These are phyloP conservation scores for Trichoderma sp. DNA, from an alignment of 2,329 filamentous ascomycete genomes.

Conservation along the genomic window DNA sequence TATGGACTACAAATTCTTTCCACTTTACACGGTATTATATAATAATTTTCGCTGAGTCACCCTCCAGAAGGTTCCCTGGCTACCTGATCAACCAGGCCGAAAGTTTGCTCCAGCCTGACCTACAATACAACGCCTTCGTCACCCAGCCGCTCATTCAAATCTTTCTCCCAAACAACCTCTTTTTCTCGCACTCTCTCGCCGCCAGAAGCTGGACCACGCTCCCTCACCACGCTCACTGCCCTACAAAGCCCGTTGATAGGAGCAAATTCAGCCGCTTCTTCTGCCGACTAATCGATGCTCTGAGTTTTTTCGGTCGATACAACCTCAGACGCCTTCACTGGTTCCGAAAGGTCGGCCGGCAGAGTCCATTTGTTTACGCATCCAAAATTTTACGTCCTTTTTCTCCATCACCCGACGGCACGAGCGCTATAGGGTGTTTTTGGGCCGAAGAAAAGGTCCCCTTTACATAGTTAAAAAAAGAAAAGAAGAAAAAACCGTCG, in stretches of 20 bases:
- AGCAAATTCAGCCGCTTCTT: constrained; percentile 33
- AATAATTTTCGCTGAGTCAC: constrained; percentile 1
- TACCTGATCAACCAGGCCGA: neutral
- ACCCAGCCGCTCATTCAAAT: constrained; percentile 21
- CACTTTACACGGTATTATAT: neutral
- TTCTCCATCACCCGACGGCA: neutral
- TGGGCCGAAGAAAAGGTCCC: neutral
- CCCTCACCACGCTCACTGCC: constrained; percentile 25
- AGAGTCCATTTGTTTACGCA: constrained; percentile 23
- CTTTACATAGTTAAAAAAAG: constrained; percentile 13
- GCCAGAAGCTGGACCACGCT: constrained; percentile 36
- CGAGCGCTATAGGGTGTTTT: neutral
- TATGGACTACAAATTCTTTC: neutral
- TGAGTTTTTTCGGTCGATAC: constrained; percentile 27
- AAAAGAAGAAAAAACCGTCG: neutral
- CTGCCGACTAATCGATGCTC: constrained; percentile 40
- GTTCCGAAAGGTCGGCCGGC: constrained; percentile 47
- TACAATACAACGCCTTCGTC: neutral
- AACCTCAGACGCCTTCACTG: constrained; percentile 62
- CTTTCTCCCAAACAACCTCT: constrained; percentile 28
- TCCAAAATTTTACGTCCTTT: neutral
- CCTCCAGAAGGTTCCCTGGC: constrained; percentile 6
- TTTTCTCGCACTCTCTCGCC: constrained; percentile 31
- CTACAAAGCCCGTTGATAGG: constrained; percentile 22
- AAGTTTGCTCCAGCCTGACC: constrained; percentile 11